These are phyloP conservation scores for Lanmaoa rubissima DNA, from an alignment of 768 basidiomycete species.

Conservation along the genomic window DNA sequence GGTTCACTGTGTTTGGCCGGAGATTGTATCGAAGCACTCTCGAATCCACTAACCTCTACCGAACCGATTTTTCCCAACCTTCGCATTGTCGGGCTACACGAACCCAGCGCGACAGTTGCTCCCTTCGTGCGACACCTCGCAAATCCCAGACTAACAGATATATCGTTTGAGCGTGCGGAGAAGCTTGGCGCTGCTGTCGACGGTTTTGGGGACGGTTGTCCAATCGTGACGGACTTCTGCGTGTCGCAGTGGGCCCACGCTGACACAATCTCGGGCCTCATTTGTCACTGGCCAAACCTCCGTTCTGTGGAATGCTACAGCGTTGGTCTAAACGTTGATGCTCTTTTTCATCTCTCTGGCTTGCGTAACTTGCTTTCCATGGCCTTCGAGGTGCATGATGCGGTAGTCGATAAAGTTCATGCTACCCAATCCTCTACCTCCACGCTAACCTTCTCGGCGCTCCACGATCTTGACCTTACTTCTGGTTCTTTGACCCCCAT, in stretches of 20 bases:
- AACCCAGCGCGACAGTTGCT: not conserved
- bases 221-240: not conserved
- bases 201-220: not conserved
- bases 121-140: conserved; percentile 11
- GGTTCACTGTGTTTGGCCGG: not conserved
- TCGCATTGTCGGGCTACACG: not conserved
- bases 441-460: conserved; percentile 1
- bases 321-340: not conserved
- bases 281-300: conserved; percentile 11
- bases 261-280: not conserved
- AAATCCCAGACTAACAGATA: not conserved
- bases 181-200: not conserved
- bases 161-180: not conserved
- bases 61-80: conserved; percentile 13
- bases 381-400: not conserved
- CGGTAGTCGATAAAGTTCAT: not conserved
- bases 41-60: not conserved
- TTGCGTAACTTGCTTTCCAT: not conserved
- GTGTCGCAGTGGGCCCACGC: not conserved
- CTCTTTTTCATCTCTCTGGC: conserved; percentile 4
- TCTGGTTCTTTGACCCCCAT: not conserved
- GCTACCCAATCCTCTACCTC: not conserved
- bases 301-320: not conserved
- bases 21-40: conserved; percentile 1
- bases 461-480: not conserved